phyloP scores from a whole-genome alignment of 2,329 filamentous ascomycete species.

The Fusarium staphyleae region DNA sequence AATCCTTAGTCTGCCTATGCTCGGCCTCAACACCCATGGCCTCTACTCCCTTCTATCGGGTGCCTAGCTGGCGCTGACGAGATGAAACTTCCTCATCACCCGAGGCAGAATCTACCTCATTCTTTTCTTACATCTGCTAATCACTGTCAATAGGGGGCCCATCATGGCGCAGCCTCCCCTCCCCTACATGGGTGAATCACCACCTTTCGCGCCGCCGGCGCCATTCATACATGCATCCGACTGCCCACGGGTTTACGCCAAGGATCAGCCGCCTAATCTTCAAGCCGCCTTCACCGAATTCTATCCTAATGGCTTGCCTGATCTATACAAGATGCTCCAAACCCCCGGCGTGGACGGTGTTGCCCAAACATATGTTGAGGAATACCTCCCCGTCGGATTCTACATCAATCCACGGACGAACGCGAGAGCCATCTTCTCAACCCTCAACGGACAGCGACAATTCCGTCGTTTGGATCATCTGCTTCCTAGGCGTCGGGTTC shows the following conservation, averaged over 20 bases:
- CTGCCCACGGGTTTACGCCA: constrained; percentile 34
- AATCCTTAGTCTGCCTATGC: not conserved
- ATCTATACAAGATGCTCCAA: constrained; percentile 46
- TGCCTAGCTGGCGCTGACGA: not conserved
- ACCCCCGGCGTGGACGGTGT: constrained; percentile 36
- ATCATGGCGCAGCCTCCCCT: constrained; percentile 26
- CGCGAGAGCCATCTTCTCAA: constrained; percentile 51
- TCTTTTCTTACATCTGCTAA: constrained; percentile 16
- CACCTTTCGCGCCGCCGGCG: constrained; percentile 20
- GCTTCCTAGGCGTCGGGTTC: constrained; percentile 39
- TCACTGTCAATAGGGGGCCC: constrained; percentile 5
- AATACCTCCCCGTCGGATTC: constrained; percentile 47
- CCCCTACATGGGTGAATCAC: constrained; percentile 11
- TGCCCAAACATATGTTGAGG: constrained; percentile 46
- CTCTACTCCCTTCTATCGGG: not conserved
- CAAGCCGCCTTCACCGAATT: constrained; percentile 40
- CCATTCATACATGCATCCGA: constrained; percentile 16
- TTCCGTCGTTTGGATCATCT: constrained; percentile 44
- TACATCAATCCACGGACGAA: constrained; percentile 46
- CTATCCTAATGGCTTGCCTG: constrained; percentile 49
- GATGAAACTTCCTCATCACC: not conserved
- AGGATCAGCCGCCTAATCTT: constrained; percentile 36
- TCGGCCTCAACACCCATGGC: not conserved
- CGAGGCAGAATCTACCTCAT: not conserved
- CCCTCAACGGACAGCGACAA: constrained; percentile 38